A percentile compares a stretch with the other conserved stretches of the same genome.
Conservation (phyloP, 2,329 filamentous ascomycete genomes). For the Colletotrichum brevisporum region DNA sequence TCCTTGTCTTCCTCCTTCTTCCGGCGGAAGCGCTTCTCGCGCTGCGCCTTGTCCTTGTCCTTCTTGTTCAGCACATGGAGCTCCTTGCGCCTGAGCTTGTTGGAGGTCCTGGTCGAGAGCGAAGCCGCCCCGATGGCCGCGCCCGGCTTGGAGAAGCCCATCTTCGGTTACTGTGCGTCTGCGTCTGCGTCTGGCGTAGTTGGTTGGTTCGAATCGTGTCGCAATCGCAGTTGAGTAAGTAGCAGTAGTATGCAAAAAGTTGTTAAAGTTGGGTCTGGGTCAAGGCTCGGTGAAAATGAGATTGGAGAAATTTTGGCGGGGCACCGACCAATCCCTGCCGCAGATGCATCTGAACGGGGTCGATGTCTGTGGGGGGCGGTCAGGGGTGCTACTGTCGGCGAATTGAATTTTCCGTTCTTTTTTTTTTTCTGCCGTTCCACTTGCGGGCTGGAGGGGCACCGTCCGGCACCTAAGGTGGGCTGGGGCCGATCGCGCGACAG, state of each 20-base stretch:
- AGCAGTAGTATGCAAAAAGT: constrained; percentile 12
- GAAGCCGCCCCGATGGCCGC: constrained; percentile 46
- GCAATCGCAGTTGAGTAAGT: too few relatives aligned
- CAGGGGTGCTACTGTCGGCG: constrained; percentile 24
- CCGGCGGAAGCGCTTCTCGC: constrained; percentile 81
- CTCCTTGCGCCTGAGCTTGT: constrained; percentile 85
- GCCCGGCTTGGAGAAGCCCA: constrained; percentile 42
- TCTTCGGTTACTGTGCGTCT: neutral
- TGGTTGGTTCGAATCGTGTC: neutral
- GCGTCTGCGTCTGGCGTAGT: neutral
- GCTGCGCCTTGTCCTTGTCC: constrained; percentile 78
- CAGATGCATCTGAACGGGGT: constrained; percentile 32
- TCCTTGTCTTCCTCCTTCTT: constrained; percentile 90
- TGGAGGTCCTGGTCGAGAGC: constrained; percentile 67
- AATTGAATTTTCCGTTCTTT: constrained; percentile 36
- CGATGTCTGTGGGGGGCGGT: constrained; percentile 3
- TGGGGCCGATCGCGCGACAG: constrained; percentile 29
- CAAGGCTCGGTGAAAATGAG: constrained; percentile 26
- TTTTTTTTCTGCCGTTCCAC: neutral
- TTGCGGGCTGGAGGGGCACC: constrained; percentile 12
- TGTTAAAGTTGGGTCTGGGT: neutral
- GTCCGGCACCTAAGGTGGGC: constrained; percentile 24
- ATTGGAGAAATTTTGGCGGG: constrained; percentile 42
- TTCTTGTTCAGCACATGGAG: constrained; percentile 87
- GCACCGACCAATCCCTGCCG: constrained; percentile 39